phyloP scores from a whole-genome alignment of 768 basidiomycete genomes.

The Sarcomyxa edulis region DNA sequence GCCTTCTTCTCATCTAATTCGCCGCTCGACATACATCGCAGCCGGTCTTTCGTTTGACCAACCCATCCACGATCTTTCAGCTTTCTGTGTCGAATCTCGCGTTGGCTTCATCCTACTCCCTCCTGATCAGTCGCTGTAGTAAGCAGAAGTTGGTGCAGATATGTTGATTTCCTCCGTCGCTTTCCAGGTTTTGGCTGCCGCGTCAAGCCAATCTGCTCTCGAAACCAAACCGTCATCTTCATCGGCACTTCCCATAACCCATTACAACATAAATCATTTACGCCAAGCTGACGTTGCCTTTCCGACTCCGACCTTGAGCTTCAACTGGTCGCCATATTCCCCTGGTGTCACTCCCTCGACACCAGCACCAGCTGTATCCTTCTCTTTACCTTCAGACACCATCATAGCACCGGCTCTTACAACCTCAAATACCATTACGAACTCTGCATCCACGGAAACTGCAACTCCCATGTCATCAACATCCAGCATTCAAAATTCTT shows the following conservation, averaged over 20 bases:
- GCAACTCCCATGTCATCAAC: background rate
- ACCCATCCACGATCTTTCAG: slow-evolving; percentile 57
- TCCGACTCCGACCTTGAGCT: slow-evolving; percentile 17
- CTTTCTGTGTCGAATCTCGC: slow-evolving; percentile 56
- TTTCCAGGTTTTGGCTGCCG: slow-evolving; percentile 7
- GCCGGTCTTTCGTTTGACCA: slow-evolving; percentile 66
- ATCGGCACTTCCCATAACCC: background rate
- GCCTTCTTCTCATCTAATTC: slow-evolving; percentile 66
- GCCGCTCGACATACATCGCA: slow-evolving; percentile 74
- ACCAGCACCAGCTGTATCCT: background rate
- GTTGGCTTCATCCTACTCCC: slow-evolving; percentile 40
- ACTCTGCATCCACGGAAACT: slow-evolving; percentile 1
- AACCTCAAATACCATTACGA: background rate
- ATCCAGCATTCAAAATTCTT: slow-evolving; percentile 1
- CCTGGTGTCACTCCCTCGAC: slow-evolving; percentile 15
- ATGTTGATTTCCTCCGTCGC: slow-evolving; percentile 3
- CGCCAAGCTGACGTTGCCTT: slow-evolving; percentile 4
- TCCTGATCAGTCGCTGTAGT: slow-evolving; percentile 32
- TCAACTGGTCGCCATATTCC: slow-evolving; percentile 34
- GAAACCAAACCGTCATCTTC: too few relatives aligned
- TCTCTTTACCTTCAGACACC: slow-evolving; percentile 1
- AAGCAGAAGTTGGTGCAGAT: slow-evolving; percentile 15
- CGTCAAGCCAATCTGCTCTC: background rate
- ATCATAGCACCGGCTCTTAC: background rate
- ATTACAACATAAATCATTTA: slow-evolving; percentile 5